These are phyloP conservation scores for Erythrophleum ivorense DNA, from an alignment of 331 rosid species.

Conservation along the genomic window DNA sequence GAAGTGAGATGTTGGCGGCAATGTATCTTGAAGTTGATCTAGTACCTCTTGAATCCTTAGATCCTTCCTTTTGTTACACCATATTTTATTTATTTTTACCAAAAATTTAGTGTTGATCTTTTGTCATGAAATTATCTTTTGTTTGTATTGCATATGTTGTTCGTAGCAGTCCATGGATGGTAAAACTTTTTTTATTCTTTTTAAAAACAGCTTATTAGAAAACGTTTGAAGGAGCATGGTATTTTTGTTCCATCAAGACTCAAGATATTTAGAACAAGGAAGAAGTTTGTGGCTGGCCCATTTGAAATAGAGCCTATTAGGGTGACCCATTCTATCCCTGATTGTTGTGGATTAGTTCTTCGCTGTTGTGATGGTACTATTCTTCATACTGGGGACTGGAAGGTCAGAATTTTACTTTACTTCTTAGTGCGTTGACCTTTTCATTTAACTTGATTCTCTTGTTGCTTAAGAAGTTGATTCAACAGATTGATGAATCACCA, in stretches of 20 bases:
- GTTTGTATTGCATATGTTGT: conserved; percentile 38
- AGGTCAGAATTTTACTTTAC: conserved; percentile 61
- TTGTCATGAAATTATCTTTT: conserved; percentile 34
- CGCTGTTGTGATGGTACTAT: conserved; percentile 98
- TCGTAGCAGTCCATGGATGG: conserved; percentile 36
- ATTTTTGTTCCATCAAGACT: conserved; percentile 85
- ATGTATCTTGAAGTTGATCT: conserved; percentile 36
- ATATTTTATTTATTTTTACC: conserved; percentile 6
- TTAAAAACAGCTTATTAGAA: conserved; percentile 77
- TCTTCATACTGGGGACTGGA: conserved; percentile 99
- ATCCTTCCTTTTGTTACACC: not conserved
- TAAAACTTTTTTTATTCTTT: conserved; percentile 4
- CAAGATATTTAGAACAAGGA: conserved; percentile 69
- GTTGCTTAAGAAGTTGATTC: conserved; percentile 43
- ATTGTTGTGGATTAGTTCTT: conserved; percentile 97
- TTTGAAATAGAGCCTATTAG: conserved; percentile 92
- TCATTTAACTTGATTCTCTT: conserved; percentile 37
- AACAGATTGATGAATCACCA: conserved; percentile 95
- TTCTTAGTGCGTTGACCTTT: conserved; percentile 22
- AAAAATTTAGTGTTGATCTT: conserved; percentile 20
- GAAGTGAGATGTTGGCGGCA: conserved; percentile 4
- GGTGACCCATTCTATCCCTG: conserved; percentile 98
- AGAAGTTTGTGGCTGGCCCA: conserved; percentile 90
- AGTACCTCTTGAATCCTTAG: conserved; percentile 27
- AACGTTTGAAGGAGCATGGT: conserved; percentile 95